These are phyloP conservation scores for Trifolium subterraneum DNA, from an alignment of 306 rosid genomes.

Conservation along the genomic window DNA sequence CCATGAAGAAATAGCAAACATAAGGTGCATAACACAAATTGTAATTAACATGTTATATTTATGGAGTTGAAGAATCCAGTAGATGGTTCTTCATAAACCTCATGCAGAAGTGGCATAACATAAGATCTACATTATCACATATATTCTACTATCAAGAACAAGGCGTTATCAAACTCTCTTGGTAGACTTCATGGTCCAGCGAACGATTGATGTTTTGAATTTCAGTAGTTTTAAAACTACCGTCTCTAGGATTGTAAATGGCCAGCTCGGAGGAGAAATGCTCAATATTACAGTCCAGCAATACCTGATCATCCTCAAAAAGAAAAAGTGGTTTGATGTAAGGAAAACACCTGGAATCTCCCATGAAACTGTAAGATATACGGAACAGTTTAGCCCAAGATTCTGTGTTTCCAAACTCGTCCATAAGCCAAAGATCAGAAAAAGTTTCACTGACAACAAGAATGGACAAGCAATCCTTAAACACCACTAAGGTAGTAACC, in stretches of 20 bases:
- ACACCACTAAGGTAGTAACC: not conserved
- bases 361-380: not conserved
- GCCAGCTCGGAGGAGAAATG: not conserved
- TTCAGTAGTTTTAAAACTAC: not conserved
- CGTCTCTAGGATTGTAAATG: slow-evolving; percentile 34
- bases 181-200: not conserved
- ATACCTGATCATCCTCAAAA: slow-evolving; percentile 30
- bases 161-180: slow-evolving; percentile 48
- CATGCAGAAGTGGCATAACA: not conserved
- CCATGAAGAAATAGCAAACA: not conserved
- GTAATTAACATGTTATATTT: no score
- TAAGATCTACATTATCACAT: no score
- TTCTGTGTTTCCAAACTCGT: slow-evolving; percentile 37
- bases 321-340: not conserved
- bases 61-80: no score
- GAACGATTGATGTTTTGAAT: not conserved
- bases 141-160: not conserved
- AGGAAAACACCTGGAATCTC: not conserved
- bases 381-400: slow-evolving; percentile 46
- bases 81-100: not conserved
- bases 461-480: slow-evolving; percentile 39
- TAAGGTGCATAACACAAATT: no score
- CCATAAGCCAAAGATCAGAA: slow-evolving; percentile 41
- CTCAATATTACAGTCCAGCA: not conserved
- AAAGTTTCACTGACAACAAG: not conserved